Conservation (phyloP, 2,329 filamentous ascomycete genomes). For the Dactylellina haptotyla region DNA sequence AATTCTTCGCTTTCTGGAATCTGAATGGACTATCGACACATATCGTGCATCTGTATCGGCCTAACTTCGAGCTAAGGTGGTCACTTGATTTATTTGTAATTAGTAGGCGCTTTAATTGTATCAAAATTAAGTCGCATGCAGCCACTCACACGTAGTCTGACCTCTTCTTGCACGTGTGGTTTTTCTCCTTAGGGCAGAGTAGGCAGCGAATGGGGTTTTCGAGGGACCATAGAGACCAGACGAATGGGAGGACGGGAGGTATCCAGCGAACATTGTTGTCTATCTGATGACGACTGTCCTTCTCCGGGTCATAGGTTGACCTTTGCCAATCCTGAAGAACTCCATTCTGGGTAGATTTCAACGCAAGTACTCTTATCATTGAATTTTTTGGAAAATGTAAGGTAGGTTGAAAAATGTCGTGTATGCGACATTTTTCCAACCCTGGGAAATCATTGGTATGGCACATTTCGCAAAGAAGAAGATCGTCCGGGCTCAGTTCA, state of each 20-base stretch:
- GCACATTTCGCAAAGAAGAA: slow-evolving; percentile 13
- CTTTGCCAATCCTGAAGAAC: slow-evolving; percentile 3
- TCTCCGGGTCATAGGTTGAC: not conserved
- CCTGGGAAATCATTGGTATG: not conserved
- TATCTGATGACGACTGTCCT: not conserved
- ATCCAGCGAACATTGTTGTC: slow-evolving; percentile 18
- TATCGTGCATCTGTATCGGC: slow-evolving; percentile 7
- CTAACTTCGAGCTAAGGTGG: slow-evolving; percentile 7
- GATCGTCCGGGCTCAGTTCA: not conserved
- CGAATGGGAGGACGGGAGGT: slow-evolving; percentile 10
- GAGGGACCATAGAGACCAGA: slow-evolving; percentile 39
- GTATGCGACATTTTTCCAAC: slow-evolving; percentile 10
- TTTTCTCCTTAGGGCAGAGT: not conserved
- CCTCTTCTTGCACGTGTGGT: not conserved
- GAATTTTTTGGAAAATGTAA: not conserved
- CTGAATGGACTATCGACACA: not conserved
- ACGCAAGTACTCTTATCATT: slow-evolving; percentile 41
- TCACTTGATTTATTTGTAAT: slow-evolving; percentile 3
- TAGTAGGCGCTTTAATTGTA: not conserved
- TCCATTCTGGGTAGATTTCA: slow-evolving; percentile 13
- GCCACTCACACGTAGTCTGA: slow-evolving; percentile 19
- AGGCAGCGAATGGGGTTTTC: slow-evolving; percentile 1
- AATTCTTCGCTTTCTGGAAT: not conserved
- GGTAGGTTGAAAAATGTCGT: slow-evolving; percentile 2
- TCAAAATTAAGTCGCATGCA: not conserved